phyloP scores from a whole-genome alignment of 495 filamentous ascomycete species.

The Podospora pseudocomata region DNA sequence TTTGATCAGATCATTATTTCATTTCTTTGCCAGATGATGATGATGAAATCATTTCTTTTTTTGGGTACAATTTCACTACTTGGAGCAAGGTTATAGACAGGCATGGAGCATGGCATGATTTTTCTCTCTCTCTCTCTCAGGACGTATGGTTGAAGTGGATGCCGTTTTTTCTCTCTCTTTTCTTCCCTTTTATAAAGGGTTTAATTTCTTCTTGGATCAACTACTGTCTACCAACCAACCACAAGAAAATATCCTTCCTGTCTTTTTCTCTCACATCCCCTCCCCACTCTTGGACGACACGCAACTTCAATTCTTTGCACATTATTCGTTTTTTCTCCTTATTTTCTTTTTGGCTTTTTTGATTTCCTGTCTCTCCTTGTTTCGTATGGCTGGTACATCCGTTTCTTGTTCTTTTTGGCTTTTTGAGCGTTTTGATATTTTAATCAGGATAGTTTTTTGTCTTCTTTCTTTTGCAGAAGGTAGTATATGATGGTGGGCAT shows the following conservation, averaged over 20 bases:
- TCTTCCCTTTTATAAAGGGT: neutral
- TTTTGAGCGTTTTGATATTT: conserved; percentile 14
- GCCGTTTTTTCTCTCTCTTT: neutral
- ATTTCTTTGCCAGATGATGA: neutral
- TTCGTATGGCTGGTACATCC: conserved; percentile 1
- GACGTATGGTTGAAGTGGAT: neutral
- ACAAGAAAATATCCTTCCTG: neutral
- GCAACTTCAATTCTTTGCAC: conserved; percentile 10
- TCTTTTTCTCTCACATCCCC: neutral
- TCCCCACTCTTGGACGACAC: neutral
- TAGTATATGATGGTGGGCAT: conserved; percentile 8
- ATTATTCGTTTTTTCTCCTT: conserved; percentile 10
- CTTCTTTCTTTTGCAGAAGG: conserved; percentile 9
- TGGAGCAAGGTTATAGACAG: conserved; percentile 8
- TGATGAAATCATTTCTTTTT: conserved; percentile 10
- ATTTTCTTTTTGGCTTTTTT: conserved; percentile 9
- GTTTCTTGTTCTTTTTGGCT: conserved; percentile 15
- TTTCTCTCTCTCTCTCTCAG: conserved; percentile 12
- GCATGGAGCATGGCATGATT: conserved; percentile 9
- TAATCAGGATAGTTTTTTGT: conserved; percentile 4
- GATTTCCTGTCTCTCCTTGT: conserved; percentile 10
- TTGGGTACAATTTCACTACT: neutral
- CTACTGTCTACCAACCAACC: neutral
- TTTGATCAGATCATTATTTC: neutral
- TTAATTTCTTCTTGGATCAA: neutral